Evolutionary conservation across 108 stramenopile species (phyloP).

Genomic region (Cyclostephanos invisitatus): DNA sequence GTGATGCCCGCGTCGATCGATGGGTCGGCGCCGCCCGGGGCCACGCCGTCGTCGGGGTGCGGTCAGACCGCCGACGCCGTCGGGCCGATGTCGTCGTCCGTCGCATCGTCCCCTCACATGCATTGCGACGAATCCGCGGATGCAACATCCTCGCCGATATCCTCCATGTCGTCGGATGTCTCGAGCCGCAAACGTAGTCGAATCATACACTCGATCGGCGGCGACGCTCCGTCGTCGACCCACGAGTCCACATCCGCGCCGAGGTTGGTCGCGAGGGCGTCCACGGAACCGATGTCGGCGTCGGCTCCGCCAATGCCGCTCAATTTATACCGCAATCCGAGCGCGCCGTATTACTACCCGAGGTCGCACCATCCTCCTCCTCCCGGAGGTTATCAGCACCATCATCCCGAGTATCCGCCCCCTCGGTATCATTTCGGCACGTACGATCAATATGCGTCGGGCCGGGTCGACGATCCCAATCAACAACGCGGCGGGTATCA

Average conservation of each 20-base stretch:
- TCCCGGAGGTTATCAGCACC: neutral
- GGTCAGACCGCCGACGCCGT: too few relatives aligned
- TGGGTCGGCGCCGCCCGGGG: neutral
- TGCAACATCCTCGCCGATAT: neutral
- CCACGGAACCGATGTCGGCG: neutral
- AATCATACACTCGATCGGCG: too few relatives aligned
- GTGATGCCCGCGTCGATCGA: too few relatives aligned
- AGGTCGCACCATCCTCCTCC: too few relatives aligned
- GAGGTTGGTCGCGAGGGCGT: neutral
- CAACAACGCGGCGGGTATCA: neutral
- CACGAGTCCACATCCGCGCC: slow-evolving; percentile 2
- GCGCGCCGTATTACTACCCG: neutral
- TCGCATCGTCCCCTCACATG: neutral
- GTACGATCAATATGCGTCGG: neutral
- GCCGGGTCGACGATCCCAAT: neutral
- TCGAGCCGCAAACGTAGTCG: neutral
- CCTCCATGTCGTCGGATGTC: neutral
- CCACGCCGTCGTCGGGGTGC: neutral
- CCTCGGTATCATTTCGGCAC: neutral
- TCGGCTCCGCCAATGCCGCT: neutral
- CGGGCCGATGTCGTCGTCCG: neutral
- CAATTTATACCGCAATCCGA: neutral
- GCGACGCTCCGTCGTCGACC: too few relatives aligned
- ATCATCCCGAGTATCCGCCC: neutral
- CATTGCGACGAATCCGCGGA: too few relatives aligned